Base-by-base conservation (phyloP, 202 grass and related monocot genomes). In the Digitaria exilis region DNA sequence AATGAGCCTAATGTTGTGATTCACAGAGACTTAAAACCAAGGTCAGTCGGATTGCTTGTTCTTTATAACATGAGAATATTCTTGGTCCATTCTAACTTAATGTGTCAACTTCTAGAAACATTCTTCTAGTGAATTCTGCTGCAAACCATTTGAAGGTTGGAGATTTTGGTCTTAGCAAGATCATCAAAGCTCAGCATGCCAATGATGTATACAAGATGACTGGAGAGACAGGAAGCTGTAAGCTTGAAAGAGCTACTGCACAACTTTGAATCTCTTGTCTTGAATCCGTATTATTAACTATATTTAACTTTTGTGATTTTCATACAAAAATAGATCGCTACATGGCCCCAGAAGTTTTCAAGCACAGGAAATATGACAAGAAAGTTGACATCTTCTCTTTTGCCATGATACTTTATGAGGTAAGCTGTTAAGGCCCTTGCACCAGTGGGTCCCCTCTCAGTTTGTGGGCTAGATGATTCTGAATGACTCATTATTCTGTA, bases 311-410 rank as follows among this genome's bases (percentile, higher is more conserved):
- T 78, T 76, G 22, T 74, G 22, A 71, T 85, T 62, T 72, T 39
- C 67, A 21, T 84, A 35, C 15, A 50, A 83, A 73, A 78, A 52
- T 60, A 98, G 96, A 99, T 22, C 87, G 96, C 28, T 99, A 99
- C 84, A 99, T 99, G 96, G 96, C 96, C 14, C 96, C 96, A 84
- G 96, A 99, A 94, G 96, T 99, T 66, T 99, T 99, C 85, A 99
- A 90, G 88, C 96, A 99, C 61, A 87, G 93, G 50, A 99, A 90
- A 68, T 99, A 99, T 43, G 96, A 99, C 77, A 99, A 96, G 81
- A 99, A 99, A 96, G 93, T 99, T 48, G 93, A 99, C 82, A 84
- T 99, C 45, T 99, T 99, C 80, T 99, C 96, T 79, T 99, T 99
- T 90, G 93, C 89, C 77, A 99, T 99, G 96, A 99, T 99, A 84